Evolutionary conservation across 495 filamentous ascomycete species (phyloP).

Genomic region (Lineolata rhizophorae): DNA sequence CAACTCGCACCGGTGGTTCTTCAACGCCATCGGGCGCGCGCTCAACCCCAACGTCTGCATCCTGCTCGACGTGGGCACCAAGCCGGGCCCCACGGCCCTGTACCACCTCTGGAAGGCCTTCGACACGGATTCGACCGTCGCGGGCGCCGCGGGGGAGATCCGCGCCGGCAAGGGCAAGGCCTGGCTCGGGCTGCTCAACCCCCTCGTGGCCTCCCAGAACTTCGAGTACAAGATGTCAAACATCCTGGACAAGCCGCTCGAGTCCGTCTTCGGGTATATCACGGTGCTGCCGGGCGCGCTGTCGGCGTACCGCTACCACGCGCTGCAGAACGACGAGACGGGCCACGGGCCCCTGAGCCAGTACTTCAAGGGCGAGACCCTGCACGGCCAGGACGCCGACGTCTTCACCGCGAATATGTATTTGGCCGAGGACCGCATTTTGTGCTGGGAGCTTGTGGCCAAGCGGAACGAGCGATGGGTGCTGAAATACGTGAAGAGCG

Average conservation of each 20-base stretch:
- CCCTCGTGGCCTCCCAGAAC: conserved; percentile 89
- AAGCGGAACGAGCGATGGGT: conserved; percentile 93
- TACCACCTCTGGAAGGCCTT: conserved; percentile 99
- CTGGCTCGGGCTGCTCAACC: conserved; percentile 70
- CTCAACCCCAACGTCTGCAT: conserved; percentile 94
- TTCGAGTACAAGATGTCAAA: conserved; percentile 99
- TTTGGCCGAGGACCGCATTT: conserved; percentile 90
- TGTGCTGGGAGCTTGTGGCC: conserved; percentile 97
- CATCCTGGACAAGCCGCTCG: conserved; percentile 91
- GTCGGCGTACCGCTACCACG: conserved; percentile 89
- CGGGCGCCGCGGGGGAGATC: conserved; percentile 92
- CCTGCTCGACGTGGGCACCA: conserved; percentile 85
- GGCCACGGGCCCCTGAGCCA: conserved; percentile 91
- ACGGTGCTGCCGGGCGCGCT: conserved; percentile 90
- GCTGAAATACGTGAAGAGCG: conserved; percentile 88
- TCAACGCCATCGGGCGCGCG: conserved; percentile 89
- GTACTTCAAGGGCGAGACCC: conserved; percentile 97
- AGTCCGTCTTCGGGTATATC: conserved; percentile 95
- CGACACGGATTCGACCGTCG: conserved; percentile 89
- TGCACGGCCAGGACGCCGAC: conserved; percentile 92
- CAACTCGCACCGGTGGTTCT: conserved; percentile 98
- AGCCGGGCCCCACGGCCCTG: conserved; percentile 64
- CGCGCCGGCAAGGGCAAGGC: conserved; percentile 80
- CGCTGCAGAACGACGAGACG: conserved; percentile 87
- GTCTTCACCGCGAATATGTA: conserved; percentile 99